A percentile compares a stretch with the other conserved stretches of the same genome.
These are phyloP conservation scores for Huntiella bhutanensis DNA, from an alignment of 2,329 filamentous ascomycete genomes.

Conservation along the genomic window DNA sequence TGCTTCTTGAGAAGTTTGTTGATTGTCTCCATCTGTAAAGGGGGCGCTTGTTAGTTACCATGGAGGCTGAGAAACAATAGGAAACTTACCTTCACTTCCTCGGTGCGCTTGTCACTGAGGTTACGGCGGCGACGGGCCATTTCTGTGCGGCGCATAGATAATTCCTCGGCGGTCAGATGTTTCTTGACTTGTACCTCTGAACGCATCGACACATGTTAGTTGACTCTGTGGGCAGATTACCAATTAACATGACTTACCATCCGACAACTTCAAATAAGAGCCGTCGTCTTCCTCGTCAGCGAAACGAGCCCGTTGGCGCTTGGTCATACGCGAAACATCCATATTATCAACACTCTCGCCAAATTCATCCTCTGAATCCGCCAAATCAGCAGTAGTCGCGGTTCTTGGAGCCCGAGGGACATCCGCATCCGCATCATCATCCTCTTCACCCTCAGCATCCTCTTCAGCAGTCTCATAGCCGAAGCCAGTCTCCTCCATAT, in stretches of 20 bases:
- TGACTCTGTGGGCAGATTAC: background rate
- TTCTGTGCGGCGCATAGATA: slow-evolving; percentile 42
- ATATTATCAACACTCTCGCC: slow-evolving; percentile 31
- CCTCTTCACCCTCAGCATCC: slow-evolving; percentile 29
- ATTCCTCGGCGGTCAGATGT: slow-evolving; percentile 39
- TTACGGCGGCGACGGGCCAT: slow-evolving; percentile 43
- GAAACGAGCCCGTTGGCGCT: slow-evolving; percentile 39
- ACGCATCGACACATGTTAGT: slow-evolving; percentile 3
- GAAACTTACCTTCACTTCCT: slow-evolving; percentile 38
- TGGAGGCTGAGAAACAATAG: background rate
- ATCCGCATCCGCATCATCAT: slow-evolving; percentile 20
- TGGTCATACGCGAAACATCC: slow-evolving; percentile 41
- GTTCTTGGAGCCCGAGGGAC: background rate
- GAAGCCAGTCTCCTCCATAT: slow-evolving; percentile 22
- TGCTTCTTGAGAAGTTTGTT: slow-evolving; percentile 79
- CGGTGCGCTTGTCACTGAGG: slow-evolving; percentile 44
- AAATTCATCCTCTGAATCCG: slow-evolving; percentile 22
- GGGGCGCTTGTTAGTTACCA: background rate
- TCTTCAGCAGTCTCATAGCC: slow-evolving; percentile 29
- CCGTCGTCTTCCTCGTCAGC: slow-evolving; percentile 32
- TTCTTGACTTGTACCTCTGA: slow-evolving; percentile 46
- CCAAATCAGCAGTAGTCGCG: slow-evolving; percentile 14
- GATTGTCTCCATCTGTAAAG: slow-evolving; percentile 62
- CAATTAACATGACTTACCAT: slow-evolving; percentile 25
- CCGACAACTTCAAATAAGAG: slow-evolving; percentile 37